Conservation (phyloP, 2,329 filamentous ascomycete genomes). For the Clarireedia monteithiana region DNA sequence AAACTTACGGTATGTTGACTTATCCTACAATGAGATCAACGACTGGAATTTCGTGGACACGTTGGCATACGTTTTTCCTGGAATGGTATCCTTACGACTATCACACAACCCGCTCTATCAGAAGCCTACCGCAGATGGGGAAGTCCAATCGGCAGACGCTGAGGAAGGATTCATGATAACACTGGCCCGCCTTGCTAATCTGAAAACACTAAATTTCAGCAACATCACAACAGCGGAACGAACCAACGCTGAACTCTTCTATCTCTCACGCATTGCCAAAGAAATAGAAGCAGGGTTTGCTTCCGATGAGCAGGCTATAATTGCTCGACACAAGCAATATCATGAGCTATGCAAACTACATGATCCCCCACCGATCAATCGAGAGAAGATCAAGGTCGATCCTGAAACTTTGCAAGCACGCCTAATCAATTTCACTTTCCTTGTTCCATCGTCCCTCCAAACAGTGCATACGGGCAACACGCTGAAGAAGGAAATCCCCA, state of each 20-base stretch:
- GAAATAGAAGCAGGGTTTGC: conserved; percentile 58
- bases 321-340: conserved; percentile 64
- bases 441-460: conserved; percentile 16
- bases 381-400: conserved; percentile 45
- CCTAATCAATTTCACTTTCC: conserved; percentile 58
- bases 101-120: conserved; percentile 77
- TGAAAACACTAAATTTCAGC: conserved; percentile 68
- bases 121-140: conserved; percentile 28
- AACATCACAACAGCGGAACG: conserved; percentile 66
- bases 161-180: conserved; percentile 89
- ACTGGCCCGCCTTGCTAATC: conserved; percentile 60
- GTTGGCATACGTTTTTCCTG: conserved; percentile 61
- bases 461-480: conserved; percentile 14
- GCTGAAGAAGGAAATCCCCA: conserved; percentile 49
- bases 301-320: conserved; percentile 44
- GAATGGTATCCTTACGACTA: conserved; percentile 66
- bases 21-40: conserved; percentile 63
- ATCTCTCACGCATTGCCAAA: conserved; percentile 73
- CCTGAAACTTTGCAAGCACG: conserved; percentile 77
- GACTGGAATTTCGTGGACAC: conserved; percentile 69
- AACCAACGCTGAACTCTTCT: conserved; percentile 86
- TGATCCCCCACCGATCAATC: conserved; percentile 56
- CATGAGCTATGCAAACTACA: conserved; percentile 66
- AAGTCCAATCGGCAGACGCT: conserved; percentile 41
- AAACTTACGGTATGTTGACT: conserved; percentile 49